Evolutionary conservation across 108 stramenopile genomes (phyloP).

Genomic region (Nitzschia sp.): DNA sequence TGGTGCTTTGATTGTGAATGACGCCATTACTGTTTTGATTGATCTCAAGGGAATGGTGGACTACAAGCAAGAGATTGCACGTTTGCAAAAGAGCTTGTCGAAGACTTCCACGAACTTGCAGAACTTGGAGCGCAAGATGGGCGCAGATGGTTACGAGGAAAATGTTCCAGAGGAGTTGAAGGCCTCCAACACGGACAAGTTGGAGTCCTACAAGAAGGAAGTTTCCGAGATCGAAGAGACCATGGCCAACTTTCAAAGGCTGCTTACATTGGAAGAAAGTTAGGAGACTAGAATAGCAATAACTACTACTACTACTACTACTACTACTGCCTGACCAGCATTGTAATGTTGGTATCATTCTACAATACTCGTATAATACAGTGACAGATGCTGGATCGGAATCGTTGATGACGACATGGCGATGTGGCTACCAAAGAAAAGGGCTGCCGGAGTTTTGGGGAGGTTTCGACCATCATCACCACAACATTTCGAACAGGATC

Average conservation of each 20-base stretch:
- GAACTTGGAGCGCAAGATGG: conserved; percentile 70
- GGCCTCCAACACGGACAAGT: conserved; percentile 60
- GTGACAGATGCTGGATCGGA: too few species aligned
- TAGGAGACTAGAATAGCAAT: conserved; percentile 3
- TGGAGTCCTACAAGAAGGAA: conserved; percentile 72
- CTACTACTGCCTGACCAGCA: too few species aligned
- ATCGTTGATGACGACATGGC: too few species aligned
- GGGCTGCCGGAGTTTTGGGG: too few species aligned
- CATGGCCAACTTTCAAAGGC: conserved; percentile 77
- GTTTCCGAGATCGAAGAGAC: conserved; percentile 72
- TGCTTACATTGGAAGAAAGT: conserved; percentile 60
- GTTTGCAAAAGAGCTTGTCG: conserved; percentile 77
- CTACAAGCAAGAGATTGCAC: conserved; percentile 87
- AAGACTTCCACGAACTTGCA: conserved; percentile 54
- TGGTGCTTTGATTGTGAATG: conserved; percentile 81
- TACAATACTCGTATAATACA: too few species aligned
- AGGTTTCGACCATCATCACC: too few species aligned
- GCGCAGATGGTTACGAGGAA: conserved; percentile 67
- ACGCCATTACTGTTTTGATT: conserved; percentile 83
- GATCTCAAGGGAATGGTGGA: conserved; percentile 96
- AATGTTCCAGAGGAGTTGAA: conserved; percentile 73
- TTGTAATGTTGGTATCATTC: too few species aligned
- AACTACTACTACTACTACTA: too few species aligned
- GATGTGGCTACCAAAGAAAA: too few species aligned
- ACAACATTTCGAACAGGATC: too few species aligned